phyloP scores from a whole-genome alignment of 23 red algal species.

The Gracilaria gracilis region DNA sequence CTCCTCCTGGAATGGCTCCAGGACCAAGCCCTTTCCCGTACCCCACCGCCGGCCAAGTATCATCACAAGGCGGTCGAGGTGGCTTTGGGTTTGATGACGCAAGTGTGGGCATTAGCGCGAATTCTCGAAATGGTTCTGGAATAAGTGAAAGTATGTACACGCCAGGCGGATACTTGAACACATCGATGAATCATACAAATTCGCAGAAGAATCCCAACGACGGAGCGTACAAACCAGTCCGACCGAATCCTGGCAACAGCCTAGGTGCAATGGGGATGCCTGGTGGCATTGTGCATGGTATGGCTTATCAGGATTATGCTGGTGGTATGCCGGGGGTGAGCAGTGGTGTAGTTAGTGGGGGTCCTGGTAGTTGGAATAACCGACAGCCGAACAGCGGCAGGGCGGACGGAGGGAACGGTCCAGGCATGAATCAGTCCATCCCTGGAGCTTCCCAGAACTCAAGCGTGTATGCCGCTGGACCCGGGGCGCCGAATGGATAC shows the following conservation, averaged over 20 bases:
- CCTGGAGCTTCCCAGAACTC: conserved; percentile 46
- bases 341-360: conserved; percentile 31
- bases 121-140: conserved; percentile 39
- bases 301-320: conserved; percentile 58
- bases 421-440: conserved; percentile 21
- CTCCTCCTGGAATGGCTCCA: conserved; percentile 39
- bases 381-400: conserved; percentile 41
- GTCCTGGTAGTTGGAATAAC: conserved; percentile 47
- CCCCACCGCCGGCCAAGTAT: conserved; percentile 53
- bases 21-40: conserved; percentile 65
- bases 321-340: conserved; percentile 49
- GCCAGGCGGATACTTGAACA: conserved; percentile 62
- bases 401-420: conserved; percentile 40
- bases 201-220: conserved; percentile 57
- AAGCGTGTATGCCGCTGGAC: conserved; percentile 45
- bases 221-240: conserved; percentile 49
- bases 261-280: conserved; percentile 52
- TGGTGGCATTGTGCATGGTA: conserved; percentile 60
- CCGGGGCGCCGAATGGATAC: conserved; percentile 53
- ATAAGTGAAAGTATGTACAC: conserved; percentile 78
- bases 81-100: conserved; percentile 75
- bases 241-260: conserved; percentile 45
- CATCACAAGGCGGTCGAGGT: conserved; percentile 61
- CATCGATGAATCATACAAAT: conserved; percentile 35
- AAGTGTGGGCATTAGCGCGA: conserved; percentile 30